These are phyloP conservation scores for Senna tora DNA, from an alignment of 306 rosid species.

Conservation along the genomic window DNA sequence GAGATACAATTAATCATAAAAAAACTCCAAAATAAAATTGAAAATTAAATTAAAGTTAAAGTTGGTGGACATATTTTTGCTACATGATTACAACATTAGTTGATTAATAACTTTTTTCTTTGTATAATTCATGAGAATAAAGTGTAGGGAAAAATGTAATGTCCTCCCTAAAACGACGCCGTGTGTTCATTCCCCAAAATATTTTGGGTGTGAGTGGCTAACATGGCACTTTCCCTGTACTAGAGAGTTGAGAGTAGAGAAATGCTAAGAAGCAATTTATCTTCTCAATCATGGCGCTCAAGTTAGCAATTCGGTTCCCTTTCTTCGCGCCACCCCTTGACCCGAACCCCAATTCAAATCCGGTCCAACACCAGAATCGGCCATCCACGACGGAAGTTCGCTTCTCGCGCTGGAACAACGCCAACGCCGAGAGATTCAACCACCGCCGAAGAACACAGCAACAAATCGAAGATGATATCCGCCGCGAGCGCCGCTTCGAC, in stretches of 20 bases:
- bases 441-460: slow-evolving; percentile 59
- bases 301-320: slow-evolving; percentile 50
- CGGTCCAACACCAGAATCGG: slow-evolving; percentile 14
- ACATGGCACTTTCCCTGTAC: too few relatives aligned
- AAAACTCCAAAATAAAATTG: too few relatives aligned
- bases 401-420: slow-evolving; percentile 74
- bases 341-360: slow-evolving; percentile 36
- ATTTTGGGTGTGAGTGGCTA: too few relatives aligned
- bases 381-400: slow-evolving; percentile 47
- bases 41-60: too few relatives aligned
- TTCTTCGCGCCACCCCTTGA: slow-evolving; percentile 49
- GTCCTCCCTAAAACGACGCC: not conserved
- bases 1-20: too few relatives aligned
- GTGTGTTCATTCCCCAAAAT: not conserved
- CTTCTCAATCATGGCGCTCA: slow-evolving; percentile 58
- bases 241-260: not conserved
- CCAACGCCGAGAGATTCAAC: slow-evolving; percentile 72
- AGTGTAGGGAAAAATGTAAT: too few relatives aligned
- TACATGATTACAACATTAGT: too few relatives aligned
- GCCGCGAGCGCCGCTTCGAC: slow-evolving; percentile 60
- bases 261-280: slow-evolving; percentile 4
- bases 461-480: slow-evolving; percentile 73
- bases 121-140: too few relatives aligned
- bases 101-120: too few relatives aligned
- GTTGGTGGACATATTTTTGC: too few relatives aligned